Evolutionary conservation across 2,329 filamentous ascomycete species (phyloP), one percentile per base, ranked within the genome.

Genomic region (Biscogniauxia mediterranea): DNA sequence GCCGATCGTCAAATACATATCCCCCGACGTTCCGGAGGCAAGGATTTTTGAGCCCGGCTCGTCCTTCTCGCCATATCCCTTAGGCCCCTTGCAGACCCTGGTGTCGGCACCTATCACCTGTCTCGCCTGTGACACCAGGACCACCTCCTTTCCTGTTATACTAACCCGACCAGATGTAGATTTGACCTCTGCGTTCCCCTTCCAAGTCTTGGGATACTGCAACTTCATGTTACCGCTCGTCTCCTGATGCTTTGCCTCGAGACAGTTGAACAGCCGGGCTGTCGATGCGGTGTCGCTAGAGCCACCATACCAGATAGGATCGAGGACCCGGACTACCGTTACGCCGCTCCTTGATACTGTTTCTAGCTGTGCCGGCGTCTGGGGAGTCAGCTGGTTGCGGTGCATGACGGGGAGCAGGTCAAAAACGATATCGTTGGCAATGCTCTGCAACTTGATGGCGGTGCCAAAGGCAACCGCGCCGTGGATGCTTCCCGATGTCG

Each of bases 161-260:
- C 28, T 13, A 32, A 32, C 28, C 7, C 28, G 28, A 9, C 28
- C 28, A 6, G 28, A 32, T 32, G 80, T 68, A 17, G 75, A 75
- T 59, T 74, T 59, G 25, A 78, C 75, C 6, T 61, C 61, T 49
- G 83, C 70, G n/a, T 66, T 63, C 19, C 83, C 83, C 62, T 79
- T 77, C 83, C 83, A 85, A 1, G 76, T 72, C 17, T 64, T 65
- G 0, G 83, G 82, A 64, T 83, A 83, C n/a, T 53, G 59, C 25
- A 84, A 69, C 19, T 66, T 67, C 50, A 83, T 64, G 23, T 67
- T 46, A 5, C 80, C 82, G 56, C 78, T 81, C 17, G 81, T 75
- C 50, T 78, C 76, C 20, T 61, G 70, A 71, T 85, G 81, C 8
- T 66, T 62, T 1, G 77, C 76, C 54, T 69, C 64, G 13, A 85